phyloP scores from a whole-genome alignment of 169 alveolate genomes.

The Ichthyophthirius multifiliis region DNA sequence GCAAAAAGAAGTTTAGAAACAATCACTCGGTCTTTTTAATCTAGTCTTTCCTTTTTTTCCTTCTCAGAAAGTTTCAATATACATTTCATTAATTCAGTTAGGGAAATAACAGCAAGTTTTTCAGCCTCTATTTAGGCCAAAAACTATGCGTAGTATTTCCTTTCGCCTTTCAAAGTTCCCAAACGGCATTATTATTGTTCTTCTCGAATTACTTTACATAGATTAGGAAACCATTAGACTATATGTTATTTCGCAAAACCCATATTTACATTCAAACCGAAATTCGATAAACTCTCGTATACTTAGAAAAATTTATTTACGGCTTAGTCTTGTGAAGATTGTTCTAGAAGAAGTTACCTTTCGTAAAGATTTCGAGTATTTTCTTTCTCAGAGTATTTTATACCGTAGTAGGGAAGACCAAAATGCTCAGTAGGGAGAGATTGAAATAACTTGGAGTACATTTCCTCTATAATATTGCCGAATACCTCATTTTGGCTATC shows the following conservation, averaged over 20 bases:
- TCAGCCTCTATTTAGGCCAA: constrained; percentile 8
- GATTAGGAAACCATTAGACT: constrained; percentile 50
- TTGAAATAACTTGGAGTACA: neutral
- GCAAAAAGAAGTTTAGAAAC: neutral
- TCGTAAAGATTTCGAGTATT: constrained; percentile 62
- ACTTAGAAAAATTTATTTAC: constrained; percentile 47
- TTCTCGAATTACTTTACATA: constrained; percentile 45
- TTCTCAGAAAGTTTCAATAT: neutral
- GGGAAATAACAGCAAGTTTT: constrained; percentile 10
- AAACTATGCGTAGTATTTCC: constrained; percentile 24
- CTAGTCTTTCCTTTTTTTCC: neutral
- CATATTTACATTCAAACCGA: constrained; percentile 54
- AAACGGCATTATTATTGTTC: constrained; percentile 46
- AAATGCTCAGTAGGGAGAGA: constrained; percentile 34
- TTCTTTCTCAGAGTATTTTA: constrained; percentile 55
- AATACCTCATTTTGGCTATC: neutral
- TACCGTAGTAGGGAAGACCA: constrained; percentile 69
- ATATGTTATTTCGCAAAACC: constrained; percentile 56
- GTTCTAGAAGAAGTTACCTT: constrained; percentile 63
- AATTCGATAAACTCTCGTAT: constrained; percentile 52
- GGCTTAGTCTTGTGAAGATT: constrained; percentile 55
- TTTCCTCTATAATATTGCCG: neutral
- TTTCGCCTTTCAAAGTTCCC: constrained; percentile 28
- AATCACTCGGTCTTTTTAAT: neutral
- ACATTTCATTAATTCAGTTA: constrained; percentile 26